Evolutionary conservation across 2,329 filamentous ascomycete genomes (phyloP), one percentile per base, ranked within the genome.

Genomic region (Cadophora luteo-olivacea): DNA sequence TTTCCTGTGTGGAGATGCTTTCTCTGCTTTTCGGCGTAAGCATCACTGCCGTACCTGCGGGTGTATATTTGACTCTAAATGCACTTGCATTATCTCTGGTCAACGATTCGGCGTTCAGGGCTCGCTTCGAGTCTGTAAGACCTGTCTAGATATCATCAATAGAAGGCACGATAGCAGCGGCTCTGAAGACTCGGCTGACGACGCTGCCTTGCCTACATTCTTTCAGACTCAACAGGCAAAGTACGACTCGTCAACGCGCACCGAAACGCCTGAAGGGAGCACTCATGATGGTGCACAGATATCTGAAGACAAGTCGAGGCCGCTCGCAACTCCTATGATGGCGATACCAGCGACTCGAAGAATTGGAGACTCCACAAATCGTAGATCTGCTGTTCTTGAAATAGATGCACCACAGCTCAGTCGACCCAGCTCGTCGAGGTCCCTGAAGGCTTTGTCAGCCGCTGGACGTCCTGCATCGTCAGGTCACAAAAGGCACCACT

Each of bases 21-120:
- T 99, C 77, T 94, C 93, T 0, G 96, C 95, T 0, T 98, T 98
- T 78, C 88, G 96, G 68, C 89, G 96, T 72, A 99, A 99, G 78
- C 96, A 99, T 79, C 96, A 99, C 80, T 99, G 96, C 79, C 90
- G 97, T 70, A 92, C 89, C 0, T 99, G 96, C 78, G 96, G 96
- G n/a, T 97, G 97, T 77, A 99, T 99, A 55, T 99, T 99, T 77
- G 96, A 98, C 79, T 92, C 93, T 4, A 97, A 97, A 79, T 99
- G 96, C 80, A 99, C 95, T 0, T 92, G 92, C 5, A 89, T 95
- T n/a, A 93, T 98, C 29, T 88, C 93, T 6, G 96, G 95, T 6
- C 88, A 92, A 71, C 89, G 91, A 61, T 98, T 99, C 78, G 94
- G 93, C 19, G 93, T 97, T 61, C 88, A 90, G 60, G 92, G 93